A percentile compares a stretch with the other conserved stretches of the same genome.
These are phyloP conservation scores for Fusarium sarcochroum DNA, from an alignment of 2,329 filamentous ascomycete species.

Conservation along the genomic window DNA sequence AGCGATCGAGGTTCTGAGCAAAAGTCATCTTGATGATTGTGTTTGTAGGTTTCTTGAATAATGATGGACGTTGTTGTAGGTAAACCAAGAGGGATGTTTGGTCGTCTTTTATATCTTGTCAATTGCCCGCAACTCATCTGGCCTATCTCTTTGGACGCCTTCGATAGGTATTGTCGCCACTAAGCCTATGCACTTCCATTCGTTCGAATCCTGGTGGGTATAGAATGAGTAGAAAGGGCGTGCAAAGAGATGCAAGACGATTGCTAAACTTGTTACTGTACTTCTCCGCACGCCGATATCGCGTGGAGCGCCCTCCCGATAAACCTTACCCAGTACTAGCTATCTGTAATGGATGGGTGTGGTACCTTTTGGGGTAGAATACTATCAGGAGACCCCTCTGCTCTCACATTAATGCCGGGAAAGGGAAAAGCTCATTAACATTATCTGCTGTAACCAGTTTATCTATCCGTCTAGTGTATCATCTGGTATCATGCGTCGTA, in stretches of 20 bases:
- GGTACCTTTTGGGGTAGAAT: constrained; percentile 17
- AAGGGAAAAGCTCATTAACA: constrained; percentile 46
- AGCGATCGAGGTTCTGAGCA: not conserved
- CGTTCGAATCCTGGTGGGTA: no score
- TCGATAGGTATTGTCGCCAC: no score
- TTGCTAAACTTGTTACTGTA: not conserved
- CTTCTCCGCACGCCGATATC: constrained; percentile 39
- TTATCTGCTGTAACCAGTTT: constrained; percentile 39
- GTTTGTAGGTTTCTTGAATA: not conserved
- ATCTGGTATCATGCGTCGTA: constrained; percentile 45
- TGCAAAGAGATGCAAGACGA: no score
- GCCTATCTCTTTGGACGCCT: not conserved
- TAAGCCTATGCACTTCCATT: no score
- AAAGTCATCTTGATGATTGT: constrained; percentile 3
- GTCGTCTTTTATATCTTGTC: not conserved
- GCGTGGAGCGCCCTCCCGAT: constrained; percentile 27
- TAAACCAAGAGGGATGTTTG: not conserved
- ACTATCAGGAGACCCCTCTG: constrained; percentile 16
- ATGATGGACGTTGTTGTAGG: not conserved
- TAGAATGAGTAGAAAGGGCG: no score
- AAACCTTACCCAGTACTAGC: constrained; percentile 3
- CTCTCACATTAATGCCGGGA: constrained; percentile 22
- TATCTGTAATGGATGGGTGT: constrained; percentile 17
- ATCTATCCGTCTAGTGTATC: constrained; percentile 37
- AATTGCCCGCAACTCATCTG: not conserved